A percentile compares a stretch with the other conserved stretches of the same genome.
Conservation (phyloP, 2,329 filamentous ascomycete genomes). For the Plenodomus biglobosus region DNA sequence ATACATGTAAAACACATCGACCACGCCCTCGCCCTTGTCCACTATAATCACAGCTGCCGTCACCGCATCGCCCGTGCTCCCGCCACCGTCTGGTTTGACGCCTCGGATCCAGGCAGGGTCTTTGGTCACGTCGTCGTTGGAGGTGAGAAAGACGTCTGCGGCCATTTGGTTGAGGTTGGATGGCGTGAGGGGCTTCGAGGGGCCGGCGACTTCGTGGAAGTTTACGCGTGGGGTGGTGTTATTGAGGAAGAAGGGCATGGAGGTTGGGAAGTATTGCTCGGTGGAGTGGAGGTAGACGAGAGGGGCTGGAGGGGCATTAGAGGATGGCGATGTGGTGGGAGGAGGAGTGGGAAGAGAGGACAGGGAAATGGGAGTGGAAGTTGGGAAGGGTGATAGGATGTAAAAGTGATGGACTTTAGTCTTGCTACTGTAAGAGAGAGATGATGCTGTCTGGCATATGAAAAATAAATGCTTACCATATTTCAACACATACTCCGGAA, state of each 20-base stretch:
- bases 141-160: constrained; percentile 49
- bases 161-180: constrained; percentile 50
- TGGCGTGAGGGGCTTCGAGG: constrained; percentile 44
- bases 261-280: constrained; percentile 50
- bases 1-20: constrained; percentile 66
- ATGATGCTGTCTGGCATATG: neutral
- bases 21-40: constrained; percentile 55
- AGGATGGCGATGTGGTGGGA: neutral
- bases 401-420: too few species aligned
- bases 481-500: constrained; percentile 43
- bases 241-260: constrained; percentile 46
- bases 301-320: constrained; percentile 41
- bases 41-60: constrained; percentile 59
- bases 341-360: too few species aligned
- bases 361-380: too few species aligned
- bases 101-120: constrained; percentile 53
- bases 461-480: constrained; percentile 34
- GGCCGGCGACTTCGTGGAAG: constrained; percentile 36
- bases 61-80: constrained; percentile 54
- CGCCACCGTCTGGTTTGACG: constrained; percentile 53
- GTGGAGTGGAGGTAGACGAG: constrained; percentile 49
- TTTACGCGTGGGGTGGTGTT: constrained; percentile 46
- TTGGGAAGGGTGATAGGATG: too few species aligned
- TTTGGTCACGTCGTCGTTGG: constrained; percentile 46
- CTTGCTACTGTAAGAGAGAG: too few species aligned